Base-by-base conservation (phyloP, 345 rosid species). In the Limnanthes douglasii region DNA sequence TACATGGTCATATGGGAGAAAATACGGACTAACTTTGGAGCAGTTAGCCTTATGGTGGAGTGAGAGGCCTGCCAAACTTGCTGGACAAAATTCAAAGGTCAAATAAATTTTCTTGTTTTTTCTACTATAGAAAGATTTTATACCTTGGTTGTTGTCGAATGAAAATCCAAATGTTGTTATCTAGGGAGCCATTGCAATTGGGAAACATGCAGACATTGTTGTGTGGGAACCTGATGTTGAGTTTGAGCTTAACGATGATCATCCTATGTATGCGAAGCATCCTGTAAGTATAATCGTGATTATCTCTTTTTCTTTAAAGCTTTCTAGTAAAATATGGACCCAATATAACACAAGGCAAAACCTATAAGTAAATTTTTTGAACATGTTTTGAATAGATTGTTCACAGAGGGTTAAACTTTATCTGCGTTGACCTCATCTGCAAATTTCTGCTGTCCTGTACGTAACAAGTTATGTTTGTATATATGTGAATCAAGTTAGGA, bases 1-100 rank as follows among this genome's bases (percentile, higher is more conserved):
- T 36, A 90, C 95, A 15, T 90, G 95, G 98, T 64, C 95, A 2
- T 57, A 57, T 26, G 98, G 98, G 27, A 65, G 33, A 42, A 70
- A 70, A 51, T 66, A 77, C 50, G 94, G 95, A 54, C 57, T 61
- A 34, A 74, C 68, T 18, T 60, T 80, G 31, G 92, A 79, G 49
- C 82, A 79, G 39, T 6, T 90, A 42, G 75, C 77, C 25, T 45
- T 44, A 19, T 84, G 92, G 95, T 90, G 94, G 95, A 77, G 92
- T n/a, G 79, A 74, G 51, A 65, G 66, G 64, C 95, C 98, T 16
- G 92, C 98, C 0, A 72, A 80, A 53, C 75, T 90, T n/a, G 73
- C 78, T 9, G 72, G 85, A 50, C 70, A 49, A 50, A 53, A 48
- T 43, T 57, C 50, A 16, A 90, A 90, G 94, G 98, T 79, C 34